phyloP scores from a whole-genome alignment of 176 grass and related monocot species.

The Cymbopogon citratus region DNA sequence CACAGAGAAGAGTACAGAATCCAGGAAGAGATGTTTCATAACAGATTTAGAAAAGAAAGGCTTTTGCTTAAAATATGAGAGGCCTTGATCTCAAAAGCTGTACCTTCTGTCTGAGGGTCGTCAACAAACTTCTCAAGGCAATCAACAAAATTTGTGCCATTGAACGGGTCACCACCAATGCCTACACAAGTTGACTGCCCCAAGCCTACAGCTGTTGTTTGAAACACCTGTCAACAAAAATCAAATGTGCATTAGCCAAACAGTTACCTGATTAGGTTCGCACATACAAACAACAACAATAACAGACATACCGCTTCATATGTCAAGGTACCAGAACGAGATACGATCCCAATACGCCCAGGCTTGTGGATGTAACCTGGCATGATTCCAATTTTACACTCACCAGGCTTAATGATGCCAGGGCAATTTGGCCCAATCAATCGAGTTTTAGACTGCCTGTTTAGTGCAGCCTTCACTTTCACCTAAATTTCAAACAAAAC shows the following conservation, averaged over 20 bases:
- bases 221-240: constrained; percentile 65
- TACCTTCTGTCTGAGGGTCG: constrained; percentile 99
- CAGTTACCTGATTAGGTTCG: constrained; percentile 6
- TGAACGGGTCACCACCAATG: constrained; percentile 96
- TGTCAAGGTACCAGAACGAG: constrained; percentile 99
- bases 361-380: constrained; percentile 99
- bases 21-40: too few relatives aligned
- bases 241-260: constrained; percentile 2
- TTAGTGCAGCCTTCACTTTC: constrained; percentile 93
- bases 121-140: constrained; percentile 73
- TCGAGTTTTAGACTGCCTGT: constrained; percentile 85
- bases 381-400: constrained; percentile 99
- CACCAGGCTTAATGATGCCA: constrained; percentile 97
- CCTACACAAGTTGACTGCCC: constrained; percentile 96
- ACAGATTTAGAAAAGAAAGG: not conserved
- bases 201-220: constrained; percentile 92
- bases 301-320: constrained; percentile 81
- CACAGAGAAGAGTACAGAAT: not conserved
- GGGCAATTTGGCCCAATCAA: constrained; percentile 98
- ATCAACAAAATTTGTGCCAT: constrained; percentile 99
- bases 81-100: not conserved
- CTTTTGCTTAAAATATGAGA: not conserved
- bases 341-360: constrained; percentile 83
- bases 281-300: not conserved
- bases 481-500: constrained; percentile 47